Evolutionary conservation across 768 basidiomycete genomes (phyloP).

Genomic region (Trametes punicea): DNA sequence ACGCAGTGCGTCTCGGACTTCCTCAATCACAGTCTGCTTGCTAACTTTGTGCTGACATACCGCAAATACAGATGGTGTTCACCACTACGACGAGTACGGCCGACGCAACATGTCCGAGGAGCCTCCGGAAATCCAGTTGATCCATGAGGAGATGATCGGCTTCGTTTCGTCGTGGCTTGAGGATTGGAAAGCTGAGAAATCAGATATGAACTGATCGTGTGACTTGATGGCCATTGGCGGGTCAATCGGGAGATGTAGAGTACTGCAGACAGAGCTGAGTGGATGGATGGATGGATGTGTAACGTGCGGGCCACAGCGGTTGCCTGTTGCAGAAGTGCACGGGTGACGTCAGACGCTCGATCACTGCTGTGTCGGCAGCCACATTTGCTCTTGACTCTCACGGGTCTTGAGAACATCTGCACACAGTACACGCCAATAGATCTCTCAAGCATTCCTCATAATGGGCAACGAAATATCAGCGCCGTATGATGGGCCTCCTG

Average conservation of each 20-base stretch:
- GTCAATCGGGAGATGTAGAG: background rate
- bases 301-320: background rate
- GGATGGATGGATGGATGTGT: background rate
- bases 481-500: constrained; percentile 23
- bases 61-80: constrained; percentile 57
- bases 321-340: constrained; percentile 1
- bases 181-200: constrained; percentile 30
- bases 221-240: background rate
- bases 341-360: constrained; percentile 2
- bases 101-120: constrained; percentile 56
- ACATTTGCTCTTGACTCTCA: background rate
- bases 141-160: constrained; percentile 75
- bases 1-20: constrained; percentile 51
- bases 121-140: constrained; percentile 72
- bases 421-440: background rate
- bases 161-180: constrained; percentile 79
- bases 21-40: background rate
- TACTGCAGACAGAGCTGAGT: too few species aligned
- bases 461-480: constrained; percentile 20
- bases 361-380: background rate
- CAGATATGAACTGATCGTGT: too few species aligned
- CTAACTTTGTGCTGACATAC: too few species aligned
- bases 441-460: background rate
- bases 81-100: constrained; percentile 79
- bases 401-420: background rate